A percentile compares a stretch with the other conserved stretches of the same genome.
phyloP scores from a whole-genome alignment of 1,139 yeast species.

The Debaryomycetaceae sp. region DNA sequence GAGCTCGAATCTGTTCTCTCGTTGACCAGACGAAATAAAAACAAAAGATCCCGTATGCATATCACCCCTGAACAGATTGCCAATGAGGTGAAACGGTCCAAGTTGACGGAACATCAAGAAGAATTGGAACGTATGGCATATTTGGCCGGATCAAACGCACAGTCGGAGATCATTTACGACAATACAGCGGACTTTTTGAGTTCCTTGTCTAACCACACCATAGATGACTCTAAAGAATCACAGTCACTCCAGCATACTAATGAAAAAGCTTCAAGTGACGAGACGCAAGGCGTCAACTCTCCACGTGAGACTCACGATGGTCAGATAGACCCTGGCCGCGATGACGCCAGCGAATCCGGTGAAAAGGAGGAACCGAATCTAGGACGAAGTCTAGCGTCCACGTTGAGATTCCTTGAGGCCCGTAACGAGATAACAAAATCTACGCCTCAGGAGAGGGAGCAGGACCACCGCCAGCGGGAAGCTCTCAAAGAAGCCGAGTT shows the following conservation, averaged over 20 bases:
- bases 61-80: slow-evolving; percentile 49
- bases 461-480: slow-evolving; percentile 21
- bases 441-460: slow-evolving; percentile 12
- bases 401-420: slow-evolving; percentile 51
- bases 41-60: slow-evolving; percentile 21
- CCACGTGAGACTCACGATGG: slow-evolving; percentile 1
- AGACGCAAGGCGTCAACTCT: neutral
- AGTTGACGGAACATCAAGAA: slow-evolving; percentile 27
- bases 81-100: slow-evolving; percentile 34
- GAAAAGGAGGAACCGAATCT: slow-evolving; percentile 4
- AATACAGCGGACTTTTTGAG: slow-evolving; percentile 59
- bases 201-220: slow-evolving; percentile 20
- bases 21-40: slow-evolving; percentile 37
- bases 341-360: neutral
- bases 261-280: slow-evolving; percentile 2
- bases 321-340: slow-evolving; percentile 3
- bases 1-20: slow-evolving; percentile 46
- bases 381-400: slow-evolving; percentile 48
- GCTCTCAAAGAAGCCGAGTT: slow-evolving; percentile 31
- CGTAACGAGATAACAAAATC: slow-evolving; percentile 30
- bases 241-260: neutral
- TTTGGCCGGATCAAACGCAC: slow-evolving; percentile 2
- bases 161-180: slow-evolving; percentile 43
- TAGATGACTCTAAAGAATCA: slow-evolving; percentile 3
- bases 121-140: slow-evolving; percentile 16